Base-by-base conservation (phyloP, 768 basidiomycete genomes). In the Exidia glandulosa region DNA sequence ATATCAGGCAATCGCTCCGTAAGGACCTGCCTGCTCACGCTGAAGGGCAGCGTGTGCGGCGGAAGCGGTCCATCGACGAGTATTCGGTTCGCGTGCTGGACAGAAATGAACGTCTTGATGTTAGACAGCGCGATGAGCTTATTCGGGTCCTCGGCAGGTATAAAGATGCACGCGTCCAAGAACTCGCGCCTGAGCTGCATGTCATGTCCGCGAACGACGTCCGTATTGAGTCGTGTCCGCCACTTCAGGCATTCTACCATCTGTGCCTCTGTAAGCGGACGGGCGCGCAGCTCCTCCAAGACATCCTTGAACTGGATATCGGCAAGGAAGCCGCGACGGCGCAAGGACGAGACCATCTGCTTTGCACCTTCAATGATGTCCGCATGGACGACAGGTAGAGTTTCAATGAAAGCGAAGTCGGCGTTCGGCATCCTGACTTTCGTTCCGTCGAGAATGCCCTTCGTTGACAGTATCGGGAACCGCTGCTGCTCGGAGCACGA, bases 161-260 rank as follows among this genome's bases (percentile, higher is more conserved):
- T 66, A 27, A 96, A 70, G 14, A 95, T 77, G 1, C 85, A 85
- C 3, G 85, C 86, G 62, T 85, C 78, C 19, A 95, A 72, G 19
- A 98, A 77, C 60, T 89, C 79, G 2, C 62, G 41, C 68, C 75
- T 63, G 77, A 85, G 62, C 77, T 64, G 60, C 0, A 60, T 19
- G 36, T 70, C 69, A 60, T 73, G 75, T 25, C 27, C 50, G 19
- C 50, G 50, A 23, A 54, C 25, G 9, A 27, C 50, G 50, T 54
- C 50, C 10, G 50, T 54, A 19, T 54, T 54, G 6, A 54, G 50
- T 27, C 50, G 19, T 29, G 50, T 31, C 7, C 50, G 23, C 95
- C 96, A 98, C 60, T 82, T 82, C 63, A 97, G 74, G 70, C 89
- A 93, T 2, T 83, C 84, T n/a, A 86, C 69, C 72, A 88, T 85